These are phyloP conservation scores for Cantharellus anzutake DNA, from an alignment of 768 basidiomycete genomes.

Conservation along the genomic window DNA sequence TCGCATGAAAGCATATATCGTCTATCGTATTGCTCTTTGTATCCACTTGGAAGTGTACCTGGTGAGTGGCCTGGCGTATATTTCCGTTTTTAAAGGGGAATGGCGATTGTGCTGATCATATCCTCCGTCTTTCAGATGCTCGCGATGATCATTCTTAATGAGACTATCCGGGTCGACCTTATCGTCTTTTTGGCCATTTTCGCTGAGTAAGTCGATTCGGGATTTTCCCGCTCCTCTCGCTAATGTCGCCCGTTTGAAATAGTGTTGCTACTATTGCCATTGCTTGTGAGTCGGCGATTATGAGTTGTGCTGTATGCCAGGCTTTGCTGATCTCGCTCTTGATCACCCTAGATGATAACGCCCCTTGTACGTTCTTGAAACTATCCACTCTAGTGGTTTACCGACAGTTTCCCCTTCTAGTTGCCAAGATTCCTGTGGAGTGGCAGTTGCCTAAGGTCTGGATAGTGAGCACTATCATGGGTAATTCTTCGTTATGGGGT, in stretches of 20 bases:
- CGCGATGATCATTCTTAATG: conserved; percentile 27
- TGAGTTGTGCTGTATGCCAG: conserved; percentile 13
- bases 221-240: neutral
- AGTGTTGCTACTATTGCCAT: conserved; percentile 30
- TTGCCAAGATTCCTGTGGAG: conserved; percentile 18
- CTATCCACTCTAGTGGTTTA: neutral
- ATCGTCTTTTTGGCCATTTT: conserved; percentile 28
- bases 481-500: conserved; percentile 9
- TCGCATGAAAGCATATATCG: conserved; percentile 25
- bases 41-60: conserved; percentile 30
- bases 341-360: neutral
- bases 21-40: conserved; percentile 30
- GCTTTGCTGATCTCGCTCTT: too few species aligned
- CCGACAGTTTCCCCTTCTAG: neutral
- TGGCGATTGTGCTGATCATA: neutral
- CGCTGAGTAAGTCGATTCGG: conserved; percentile 15
- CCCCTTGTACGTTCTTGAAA: neutral
- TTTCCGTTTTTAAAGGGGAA: too few species aligned
- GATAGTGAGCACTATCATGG: conserved; percentile 26
- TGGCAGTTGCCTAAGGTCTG: conserved; percentile 33
- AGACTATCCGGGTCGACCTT: conserved; percentile 29
- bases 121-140: conserved; percentile 14
- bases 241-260: conserved; percentile 3
- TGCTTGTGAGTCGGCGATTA: conserved; percentile 20
- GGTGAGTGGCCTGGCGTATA: conserved; percentile 6